Evolutionary conservation across 371 early-diverging fungal species (phyloP), one percentile per base, ranked within the genome.

Genomic region (Massospora cicadina): DNA sequence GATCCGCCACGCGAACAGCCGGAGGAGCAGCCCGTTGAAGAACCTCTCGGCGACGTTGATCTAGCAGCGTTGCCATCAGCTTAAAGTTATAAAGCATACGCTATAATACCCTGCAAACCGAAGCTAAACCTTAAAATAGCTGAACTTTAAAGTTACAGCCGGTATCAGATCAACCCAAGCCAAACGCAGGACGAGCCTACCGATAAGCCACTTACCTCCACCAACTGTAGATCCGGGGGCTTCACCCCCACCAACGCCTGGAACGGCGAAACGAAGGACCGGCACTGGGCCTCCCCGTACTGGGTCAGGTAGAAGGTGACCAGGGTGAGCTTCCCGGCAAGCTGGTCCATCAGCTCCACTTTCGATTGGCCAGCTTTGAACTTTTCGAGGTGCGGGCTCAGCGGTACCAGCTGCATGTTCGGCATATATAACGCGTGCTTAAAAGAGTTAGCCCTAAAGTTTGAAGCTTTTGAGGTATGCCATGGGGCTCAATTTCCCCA

Each of bases 1-100:
- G 24, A 60, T 60, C 21, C 30, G 24, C 17, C 30, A 60, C 30
- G 21, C 21, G 32, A 60, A 60, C 3, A 24, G 30, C 21, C 60
- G 60, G 17, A 30, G 5, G 24, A 60, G 27, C 3, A 24, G 30
- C 24, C 12, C 2, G 7, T 60, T 60, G 21, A 60, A 27, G 21
- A 31, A 33, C n/a, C 53, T 31, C 53, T 62, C 62, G 23, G 62
- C 31, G n/a, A 30, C 31, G 43, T 62, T 62, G 23, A 62, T 62
- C 62, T 62, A 62, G 25, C 7, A 30, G 23, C 17, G 27, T 56
- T 21, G 33, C 21, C 7, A n/a, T 31, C 27, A 25, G 13, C 7
- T 21, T 25, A 60, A 60, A n/a, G 3, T n/a, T 17, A 60, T 31
- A n/a, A 60, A 23, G 13, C 10, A 54, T 54, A 54, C 54, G 23